Base-by-base conservation (phyloP, 805 yeast species). In the Ogataea allantospora region DNA sequence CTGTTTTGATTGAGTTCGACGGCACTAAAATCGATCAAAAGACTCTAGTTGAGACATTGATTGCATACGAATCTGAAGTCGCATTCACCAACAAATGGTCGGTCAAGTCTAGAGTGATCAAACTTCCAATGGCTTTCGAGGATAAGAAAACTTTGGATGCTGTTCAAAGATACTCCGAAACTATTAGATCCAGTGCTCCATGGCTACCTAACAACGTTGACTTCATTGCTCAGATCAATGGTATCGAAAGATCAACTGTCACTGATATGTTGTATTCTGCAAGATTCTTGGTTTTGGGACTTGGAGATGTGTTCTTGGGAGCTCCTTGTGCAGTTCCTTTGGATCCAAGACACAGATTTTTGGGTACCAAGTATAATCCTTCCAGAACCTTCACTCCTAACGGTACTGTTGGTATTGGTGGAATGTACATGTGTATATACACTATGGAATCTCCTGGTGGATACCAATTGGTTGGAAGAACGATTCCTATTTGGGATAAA, bases 381-480 rank as follows among this genome's bases (percentile, higher is more conserved):
- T 85, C 96, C 10, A 78, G 99, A 70, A 87, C 97, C 1, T 89
- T 74, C 68, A 91, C 99, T 2, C 96, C 96, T 26, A 87, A 88
- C 58, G 99, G 99, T 51, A 85, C 93, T 24, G 98, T 91, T 45
- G 99, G 99, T 57, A 82, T 93, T 59, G 99, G 99, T 47, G 98
- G 99, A 53, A 88, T 84, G 86, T 93, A 88, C 73, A 89, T 91
- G 98, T 91, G 98, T 69, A 89, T 91, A 53, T 91, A 91, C 65
- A 88, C 98, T 21, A 89, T 91, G 91, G 95, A 88, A 50, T 88
- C 96, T 17, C 99, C 99, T 32, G 99, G 99, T 66, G 99, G 99
- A 21, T 91, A 91, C 66, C 98, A 91, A 67, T 74, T 91, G 52
- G 91, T 88, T 46, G 99, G 98, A 40, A 78, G 98, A 58, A 91